Evolutionary conservation across 2,329 filamentous ascomycete species (phyloP), one percentile per base, ranked within the genome.

Genomic region (Parascedosporium putredinis): DNA sequence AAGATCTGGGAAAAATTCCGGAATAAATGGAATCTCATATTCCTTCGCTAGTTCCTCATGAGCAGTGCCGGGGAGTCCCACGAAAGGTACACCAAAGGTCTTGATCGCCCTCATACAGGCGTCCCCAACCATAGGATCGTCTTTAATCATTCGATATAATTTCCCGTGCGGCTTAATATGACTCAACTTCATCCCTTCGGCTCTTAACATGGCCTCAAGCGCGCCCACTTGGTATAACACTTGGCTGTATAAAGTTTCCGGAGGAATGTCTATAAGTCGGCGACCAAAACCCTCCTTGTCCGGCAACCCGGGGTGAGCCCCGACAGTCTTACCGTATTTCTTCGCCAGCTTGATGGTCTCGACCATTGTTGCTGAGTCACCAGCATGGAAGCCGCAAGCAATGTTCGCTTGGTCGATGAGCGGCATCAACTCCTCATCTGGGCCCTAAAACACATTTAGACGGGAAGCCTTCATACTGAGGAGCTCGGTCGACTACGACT

Each of bases 211-310:
- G 1, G 65, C 79, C 53, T 78, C 73, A 2, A 84, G 65, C 0
- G 80, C 78, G 2, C 81, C 81, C 29, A 84, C 72, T 58, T 84
- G 81, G 61, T 84, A 84, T 27, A 79, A 62, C 1, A 76, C 69
- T 53, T 76, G 73, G 6, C 77, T 75, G 1, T 74, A 76, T 53
- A 78, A 65, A 55, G 82, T 78, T 16, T 75, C 74, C 1, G 75
- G 68, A 1, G 68, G 64, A 56, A 84, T 68, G 42, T 76, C 74
- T 60, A 84, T 83, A 53, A 78, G 73, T 16, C 81, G 71, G 2
- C 81, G 68, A 2, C 81, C 81, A 56, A 84, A 84, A 7, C 81
- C 81, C 62, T 79, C 72, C 20, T 82, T 68, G 58, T 84, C 81
- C n/a, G 76, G 79, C 1, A 83, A 66, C 1, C 79, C 79, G 0